Conservation (phyloP, 768 basidiomycete species). For the Candolleomyces efflorescens region DNA sequence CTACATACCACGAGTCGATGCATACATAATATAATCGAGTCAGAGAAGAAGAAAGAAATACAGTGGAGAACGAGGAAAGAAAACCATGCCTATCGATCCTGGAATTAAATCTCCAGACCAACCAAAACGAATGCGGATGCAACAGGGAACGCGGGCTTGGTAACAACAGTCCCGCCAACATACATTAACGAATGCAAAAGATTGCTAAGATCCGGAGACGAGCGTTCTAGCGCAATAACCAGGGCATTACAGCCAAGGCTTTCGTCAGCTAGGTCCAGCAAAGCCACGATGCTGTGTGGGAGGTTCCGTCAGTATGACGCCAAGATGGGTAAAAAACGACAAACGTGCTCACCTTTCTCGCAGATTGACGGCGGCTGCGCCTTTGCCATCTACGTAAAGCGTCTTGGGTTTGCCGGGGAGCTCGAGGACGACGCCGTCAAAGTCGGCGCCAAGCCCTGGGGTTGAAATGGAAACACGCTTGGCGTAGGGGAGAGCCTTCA, state of each 20-base stretch:
- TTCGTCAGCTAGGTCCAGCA: slow-evolving; percentile 87
- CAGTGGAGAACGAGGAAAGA: not conserved
- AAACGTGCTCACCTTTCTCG: slow-evolving; percentile 63
- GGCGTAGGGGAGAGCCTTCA: slow-evolving; percentile 65
- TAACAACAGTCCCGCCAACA: slow-evolving; percentile 82
- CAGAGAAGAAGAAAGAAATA: slow-evolving; percentile 1
- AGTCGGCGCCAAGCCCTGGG: slow-evolving; percentile 61
- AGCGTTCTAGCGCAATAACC: slow-evolving; percentile 75
- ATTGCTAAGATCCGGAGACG: slow-evolving; percentile 64
- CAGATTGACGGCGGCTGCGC: slow-evolving; percentile 71
- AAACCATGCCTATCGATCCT: not conserved
- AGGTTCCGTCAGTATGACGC: slow-evolving; percentile 8
- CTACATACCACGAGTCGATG: not conserved
- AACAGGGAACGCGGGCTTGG: slow-evolving; percentile 72
- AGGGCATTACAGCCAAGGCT: slow-evolving; percentile 72
- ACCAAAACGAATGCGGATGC: slow-evolving; percentile 79
- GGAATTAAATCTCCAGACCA: slow-evolving; percentile 69
- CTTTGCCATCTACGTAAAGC: slow-evolving; percentile 83
- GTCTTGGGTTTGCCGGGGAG: slow-evolving; percentile 69
- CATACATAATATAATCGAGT: not conserved
- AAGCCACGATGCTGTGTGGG: slow-evolving; percentile 65
- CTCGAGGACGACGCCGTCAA: slow-evolving; percentile 76
- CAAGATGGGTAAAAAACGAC: slow-evolving; percentile 1
- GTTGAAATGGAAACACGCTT: slow-evolving; percentile 72
- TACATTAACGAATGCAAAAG: slow-evolving; percentile 90